Conservation (phyloP, 306 rosid species). For the Begonia peltatifolia region DNA sequence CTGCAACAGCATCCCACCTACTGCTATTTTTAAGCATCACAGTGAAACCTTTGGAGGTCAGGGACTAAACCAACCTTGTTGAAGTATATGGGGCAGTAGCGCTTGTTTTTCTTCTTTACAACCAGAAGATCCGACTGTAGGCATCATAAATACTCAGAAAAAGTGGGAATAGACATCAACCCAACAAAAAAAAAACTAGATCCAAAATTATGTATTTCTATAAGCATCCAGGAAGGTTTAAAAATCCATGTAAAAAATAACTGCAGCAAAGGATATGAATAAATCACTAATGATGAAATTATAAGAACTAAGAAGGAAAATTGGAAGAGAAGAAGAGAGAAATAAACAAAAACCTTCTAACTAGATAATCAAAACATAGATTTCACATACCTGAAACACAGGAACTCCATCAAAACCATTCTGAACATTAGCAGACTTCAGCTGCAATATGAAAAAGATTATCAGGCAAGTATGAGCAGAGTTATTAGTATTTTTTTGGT, state of each 20-base stretch:
- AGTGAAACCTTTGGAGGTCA: constrained; percentile 6
- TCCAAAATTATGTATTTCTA: neutral
- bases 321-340: neutral
- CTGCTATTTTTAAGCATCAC: constrained; percentile 5
- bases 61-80: constrained; percentile 52
- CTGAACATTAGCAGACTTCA: constrained; percentile 34
- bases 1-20: constrained; percentile 2
- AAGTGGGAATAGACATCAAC: too few species aligned
- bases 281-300: neutral
- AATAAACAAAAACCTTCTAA: neutral
- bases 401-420: constrained; percentile 92
- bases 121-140: constrained; percentile 56
- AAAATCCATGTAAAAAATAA: neutral
- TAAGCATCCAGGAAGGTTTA: too few species aligned
- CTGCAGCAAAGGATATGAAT: neutral
- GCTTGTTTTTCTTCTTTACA: constrained; percentile 78
- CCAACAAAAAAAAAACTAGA: neutral
- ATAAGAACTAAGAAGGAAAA: neutral
- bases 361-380: neutral
- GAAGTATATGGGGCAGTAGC: constrained; percentile 88
- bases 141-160: neutral
- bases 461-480: too few species aligned
- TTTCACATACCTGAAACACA: constrained; percentile 62
- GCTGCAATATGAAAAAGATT: constrained; percentile 21
- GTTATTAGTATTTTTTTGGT: too few species aligned